Evolutionary conservation across 2,329 filamentous ascomycete species (phyloP), one percentile per base, ranked within the genome.

Genomic region (Raffaelea deltoideospora): DNA sequence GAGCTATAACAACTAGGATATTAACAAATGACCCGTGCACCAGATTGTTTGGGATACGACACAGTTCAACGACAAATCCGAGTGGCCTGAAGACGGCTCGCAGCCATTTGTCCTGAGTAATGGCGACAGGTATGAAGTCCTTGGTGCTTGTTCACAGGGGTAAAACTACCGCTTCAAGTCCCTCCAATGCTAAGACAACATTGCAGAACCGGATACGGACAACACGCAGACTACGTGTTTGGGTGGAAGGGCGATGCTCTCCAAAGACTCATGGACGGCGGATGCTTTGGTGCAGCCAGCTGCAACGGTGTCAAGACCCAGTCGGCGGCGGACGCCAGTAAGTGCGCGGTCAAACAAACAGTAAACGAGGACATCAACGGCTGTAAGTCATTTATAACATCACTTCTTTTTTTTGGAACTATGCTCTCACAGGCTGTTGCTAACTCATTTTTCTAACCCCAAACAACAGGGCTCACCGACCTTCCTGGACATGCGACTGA

Each of bases 181-280:
- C n/a, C n/a, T n/a, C n/a, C n/a, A n/a, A n/a, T n/a, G n/a, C n/a
- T n/a, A n/a, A n/a, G n/a, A n/a, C n/a, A n/a, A n/a, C n/a, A 15
- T 10, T 18, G 4, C 11, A 37, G 35, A 9, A 53, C 50, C 19
- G 55, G 55, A 8, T 56, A 50, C 37, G 53, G 53, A 1, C 53
- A 50, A 34, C 54, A 57, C 23, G 54, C 52, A 2, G 53, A 57
- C 39, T 57, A 57, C 39, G 41, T 57, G 6, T 64, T 64, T 43
- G 59, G 59, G 24, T 61, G 59, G 59, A 54, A 61, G 39, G 59
- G 48, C 24, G 55, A 55, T 33, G 42, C 51, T 10, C 44, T 56
- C 11, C 54, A 56, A 36, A 42, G 38, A 24, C 50, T 51, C 14
- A 54, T 55, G 53, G 50, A 55, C 34, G 49, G 48, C 17, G 45